A percentile compares a stretch with the other conserved stretches of the same genome.
Evolutionary conservation across 345 rosid species (phyloP).

Genomic region (Euphorbia pulcherrima): DNA sequence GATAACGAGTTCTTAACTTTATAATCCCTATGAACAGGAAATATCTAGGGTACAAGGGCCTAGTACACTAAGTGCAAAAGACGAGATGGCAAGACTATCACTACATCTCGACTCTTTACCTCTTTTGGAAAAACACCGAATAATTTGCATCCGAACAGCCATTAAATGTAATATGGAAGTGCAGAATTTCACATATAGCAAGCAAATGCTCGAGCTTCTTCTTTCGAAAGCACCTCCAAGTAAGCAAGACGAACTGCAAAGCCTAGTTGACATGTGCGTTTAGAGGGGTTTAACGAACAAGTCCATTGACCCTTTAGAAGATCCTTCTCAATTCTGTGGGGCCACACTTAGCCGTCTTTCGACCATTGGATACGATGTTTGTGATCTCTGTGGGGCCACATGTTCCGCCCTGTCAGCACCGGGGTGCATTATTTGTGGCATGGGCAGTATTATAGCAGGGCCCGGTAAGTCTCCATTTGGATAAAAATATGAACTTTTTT

Average conservation of each 20-base stretch:
- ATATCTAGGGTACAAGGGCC: slow-evolving; percentile 80
- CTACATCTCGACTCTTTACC: slow-evolving; percentile 89
- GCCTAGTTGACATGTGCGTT: slow-evolving; percentile 81
- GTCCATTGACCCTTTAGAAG: slow-evolving; percentile 92
- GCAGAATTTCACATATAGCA: slow-evolving; percentile 82
- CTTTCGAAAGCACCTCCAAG: slow-evolving; percentile 82
- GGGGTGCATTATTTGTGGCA: slow-evolving; percentile 94
- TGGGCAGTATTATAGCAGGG: slow-evolving; percentile 87
- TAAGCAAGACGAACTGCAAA: slow-evolving; percentile 86
- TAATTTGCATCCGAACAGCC: slow-evolving; percentile 92
- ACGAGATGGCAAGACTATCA: slow-evolving; percentile 94
- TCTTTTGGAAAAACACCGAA: slow-evolving; percentile 85
- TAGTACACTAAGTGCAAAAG: slow-evolving; percentile 88
- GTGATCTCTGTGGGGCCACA: slow-evolving; percentile 92
- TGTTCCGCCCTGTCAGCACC: slow-evolving; percentile 87
- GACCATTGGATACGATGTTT: slow-evolving; percentile 91
- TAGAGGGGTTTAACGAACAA: slow-evolving; percentile 84
- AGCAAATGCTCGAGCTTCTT: slow-evolving; percentile 96
- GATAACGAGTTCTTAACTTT: background rate
- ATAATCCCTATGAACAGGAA: slow-evolving; percentile 49
- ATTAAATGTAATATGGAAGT: slow-evolving; percentile 97
- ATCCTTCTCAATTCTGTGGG: slow-evolving; percentile 90
- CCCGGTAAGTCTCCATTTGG: slow-evolving; percentile 79
- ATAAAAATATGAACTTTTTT: too few species aligned
- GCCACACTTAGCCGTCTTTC: slow-evolving; percentile 95